Evolutionary conservation across 2,329 filamentous ascomycete species (phyloP).

Genomic region (Neonectria magnoliae): DNA sequence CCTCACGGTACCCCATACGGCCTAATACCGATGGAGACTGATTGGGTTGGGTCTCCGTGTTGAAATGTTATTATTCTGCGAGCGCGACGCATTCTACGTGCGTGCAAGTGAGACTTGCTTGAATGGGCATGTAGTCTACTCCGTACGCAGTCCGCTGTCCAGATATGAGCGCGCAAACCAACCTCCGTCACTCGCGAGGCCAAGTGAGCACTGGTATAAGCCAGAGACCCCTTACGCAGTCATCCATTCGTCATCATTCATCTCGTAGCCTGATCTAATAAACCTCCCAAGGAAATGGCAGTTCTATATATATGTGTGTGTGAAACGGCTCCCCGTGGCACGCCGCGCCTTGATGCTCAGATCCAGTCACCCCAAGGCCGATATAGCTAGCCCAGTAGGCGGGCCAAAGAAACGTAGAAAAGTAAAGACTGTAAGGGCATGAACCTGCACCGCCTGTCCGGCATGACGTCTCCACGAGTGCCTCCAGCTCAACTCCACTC

Average conservation of each 20-base stretch:
- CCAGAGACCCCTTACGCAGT: slow-evolving; percentile 1
- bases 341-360: slow-evolving; percentile 31
- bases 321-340: slow-evolving; percentile 25
- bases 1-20: not conserved
- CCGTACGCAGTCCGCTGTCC: not conserved
- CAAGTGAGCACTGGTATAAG: not conserved
- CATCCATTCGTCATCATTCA: slow-evolving; percentile 36
- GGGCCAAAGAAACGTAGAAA: slow-evolving; percentile 17
- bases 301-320: slow-evolving; percentile 35
- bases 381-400: slow-evolving; percentile 18
- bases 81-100: not conserved
- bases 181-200: not conserved
- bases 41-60: not conserved
- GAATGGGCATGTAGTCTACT: not conserved
- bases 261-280: slow-evolving; percentile 34
- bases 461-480: slow-evolving; percentile 12
- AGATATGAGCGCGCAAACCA: not conserved
- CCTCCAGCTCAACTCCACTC: not conserved
- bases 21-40: not conserved
- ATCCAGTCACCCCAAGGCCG: slow-evolving; percentile 24
- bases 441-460: slow-evolving; percentile 26
- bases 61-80: not conserved
- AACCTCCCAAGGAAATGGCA: slow-evolving; percentile 31
- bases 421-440: slow-evolving; percentile 18
- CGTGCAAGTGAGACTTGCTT: not conserved